phyloP scores from a whole-genome alignment of 2,329 filamentous ascomycete genomes.

The Fusarium verticillioides region DNA sequence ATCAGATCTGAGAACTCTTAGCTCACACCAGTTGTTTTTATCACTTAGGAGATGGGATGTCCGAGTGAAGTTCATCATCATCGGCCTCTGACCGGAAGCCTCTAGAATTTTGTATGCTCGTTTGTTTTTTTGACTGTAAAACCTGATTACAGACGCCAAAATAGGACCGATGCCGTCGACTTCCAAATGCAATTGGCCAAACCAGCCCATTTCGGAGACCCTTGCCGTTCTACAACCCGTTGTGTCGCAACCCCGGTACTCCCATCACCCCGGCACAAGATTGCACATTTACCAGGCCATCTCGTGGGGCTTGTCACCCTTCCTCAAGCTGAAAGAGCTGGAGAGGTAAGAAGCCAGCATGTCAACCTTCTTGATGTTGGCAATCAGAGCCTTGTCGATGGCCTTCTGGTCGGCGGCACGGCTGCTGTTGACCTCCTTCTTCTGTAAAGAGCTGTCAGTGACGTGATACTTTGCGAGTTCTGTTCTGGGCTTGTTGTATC shows the following conservation, averaged over 20 bases:
- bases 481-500: slow-evolving; percentile 46
- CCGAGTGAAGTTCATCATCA: slow-evolving; percentile 47
- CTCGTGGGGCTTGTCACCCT: slow-evolving; percentile 99
- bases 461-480: background rate
- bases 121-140: slow-evolving; percentile 68
- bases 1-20: slow-evolving; percentile 11
- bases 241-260: slow-evolving; percentile 48
- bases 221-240: slow-evolving; percentile 59
- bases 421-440: slow-evolving; percentile 94
- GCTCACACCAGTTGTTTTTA: slow-evolving; percentile 23
- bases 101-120: slow-evolving; percentile 53
- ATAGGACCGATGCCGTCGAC: slow-evolving; percentile 73
- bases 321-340: slow-evolving; percentile 97
- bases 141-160: slow-evolving; percentile 75
- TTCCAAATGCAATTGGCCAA: slow-evolving; percentile 74
- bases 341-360: slow-evolving; percentile 93
- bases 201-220: slow-evolving; percentile 64
- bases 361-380: slow-evolving; percentile 98
- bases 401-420: slow-evolving; percentile 98
- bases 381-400: slow-evolving; percentile 94
- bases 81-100: slow-evolving; percentile 49
- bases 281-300: slow-evolving; percentile 90
- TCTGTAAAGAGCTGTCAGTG: slow-evolving; percentile 66
- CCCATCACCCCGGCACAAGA: slow-evolving; percentile 44
- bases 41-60: slow-evolving; percentile 39